Conservation (phyloP, 192 early-diverging fungal species). For the Geosiphon pyriformis region DNA sequence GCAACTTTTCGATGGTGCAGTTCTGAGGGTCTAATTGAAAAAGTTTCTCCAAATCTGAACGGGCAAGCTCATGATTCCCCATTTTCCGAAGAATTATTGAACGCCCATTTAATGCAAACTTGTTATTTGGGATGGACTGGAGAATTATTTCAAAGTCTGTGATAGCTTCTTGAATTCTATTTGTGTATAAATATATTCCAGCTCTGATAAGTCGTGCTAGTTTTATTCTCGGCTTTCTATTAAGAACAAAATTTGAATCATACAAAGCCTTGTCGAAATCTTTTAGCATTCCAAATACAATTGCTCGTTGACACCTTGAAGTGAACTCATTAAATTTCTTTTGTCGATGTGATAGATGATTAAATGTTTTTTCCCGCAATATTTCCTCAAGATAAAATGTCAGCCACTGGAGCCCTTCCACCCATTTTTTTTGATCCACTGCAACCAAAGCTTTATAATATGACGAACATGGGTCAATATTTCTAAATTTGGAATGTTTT, state of each 20-base stretch:
- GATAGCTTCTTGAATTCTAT: neutral
- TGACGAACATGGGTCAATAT: neutral
- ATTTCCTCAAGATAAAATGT: neutral
- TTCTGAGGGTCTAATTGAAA: neutral
- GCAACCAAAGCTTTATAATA: neutral
- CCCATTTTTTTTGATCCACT: neutral
- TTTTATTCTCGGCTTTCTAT: neutral
- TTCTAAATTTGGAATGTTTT: neutral
- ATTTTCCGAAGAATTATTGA: neutral
- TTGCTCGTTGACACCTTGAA: neutral
- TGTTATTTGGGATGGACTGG: neutral
- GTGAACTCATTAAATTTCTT: neutral
- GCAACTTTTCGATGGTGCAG: neutral
- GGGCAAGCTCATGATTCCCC: neutral
- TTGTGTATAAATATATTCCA: neutral
- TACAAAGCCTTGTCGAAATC: neutral
- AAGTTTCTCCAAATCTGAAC: neutral
- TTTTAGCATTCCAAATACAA: neutral
- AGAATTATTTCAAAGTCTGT: conserved; percentile 1
- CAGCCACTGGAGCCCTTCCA: neutral
- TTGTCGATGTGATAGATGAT: neutral
- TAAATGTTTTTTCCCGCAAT: neutral
- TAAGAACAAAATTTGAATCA: neutral
- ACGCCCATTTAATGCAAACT: neutral
- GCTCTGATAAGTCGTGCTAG: neutral